phyloP scores from a whole-genome alignment of 75 land plant species.

The Isoetes taiwanensis region DNA sequence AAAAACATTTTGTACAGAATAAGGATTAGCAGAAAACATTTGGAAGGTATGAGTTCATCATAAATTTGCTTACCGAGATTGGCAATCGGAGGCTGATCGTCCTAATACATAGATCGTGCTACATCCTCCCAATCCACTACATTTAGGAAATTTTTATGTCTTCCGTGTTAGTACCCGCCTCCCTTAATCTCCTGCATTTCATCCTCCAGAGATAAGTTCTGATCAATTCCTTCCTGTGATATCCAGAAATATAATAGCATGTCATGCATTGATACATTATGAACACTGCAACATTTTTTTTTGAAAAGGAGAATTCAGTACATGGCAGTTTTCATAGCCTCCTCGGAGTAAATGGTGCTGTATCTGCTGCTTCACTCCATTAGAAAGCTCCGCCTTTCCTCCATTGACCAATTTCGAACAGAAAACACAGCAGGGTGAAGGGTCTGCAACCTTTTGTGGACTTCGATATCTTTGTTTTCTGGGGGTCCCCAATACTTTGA shows the following conservation, averaged over 20 bases:
- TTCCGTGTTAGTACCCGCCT: constrained; percentile 42
- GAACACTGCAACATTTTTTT: not conserved
- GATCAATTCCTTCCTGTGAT: not conserved
- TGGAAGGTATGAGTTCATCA: too few species aligned
- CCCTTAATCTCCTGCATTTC: too few species aligned
- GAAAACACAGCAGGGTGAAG: constrained; percentile 27
- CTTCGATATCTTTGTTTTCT: constrained; percentile 60
- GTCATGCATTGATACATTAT: not conserved
- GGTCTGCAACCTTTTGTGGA: constrained; percentile 25
- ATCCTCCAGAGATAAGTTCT: too few species aligned
- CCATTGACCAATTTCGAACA: constrained; percentile 44
- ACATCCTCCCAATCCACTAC: constrained; percentile 62
- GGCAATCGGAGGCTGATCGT: constrained; percentile 69
- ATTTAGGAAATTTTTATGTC: constrained; percentile 40
- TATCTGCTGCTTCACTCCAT: constrained; percentile 71
- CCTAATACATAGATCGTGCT: constrained; percentile 50
- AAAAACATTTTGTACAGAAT: too few species aligned
- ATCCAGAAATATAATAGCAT: not conserved
- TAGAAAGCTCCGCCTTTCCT: constrained; percentile 54
- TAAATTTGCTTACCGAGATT: constrained; percentile 50
- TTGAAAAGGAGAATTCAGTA: constrained; percentile 1
- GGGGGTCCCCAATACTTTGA: constrained; percentile 35
- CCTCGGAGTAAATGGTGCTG: constrained; percentile 48
- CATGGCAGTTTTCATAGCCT: constrained; percentile 33
- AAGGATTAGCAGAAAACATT: too few species aligned